Evolutionary conservation across 129 eudicot genomes (phyloP), one percentile per base, ranked within the genome.

Genomic region (Flaveria robusta): DNA sequence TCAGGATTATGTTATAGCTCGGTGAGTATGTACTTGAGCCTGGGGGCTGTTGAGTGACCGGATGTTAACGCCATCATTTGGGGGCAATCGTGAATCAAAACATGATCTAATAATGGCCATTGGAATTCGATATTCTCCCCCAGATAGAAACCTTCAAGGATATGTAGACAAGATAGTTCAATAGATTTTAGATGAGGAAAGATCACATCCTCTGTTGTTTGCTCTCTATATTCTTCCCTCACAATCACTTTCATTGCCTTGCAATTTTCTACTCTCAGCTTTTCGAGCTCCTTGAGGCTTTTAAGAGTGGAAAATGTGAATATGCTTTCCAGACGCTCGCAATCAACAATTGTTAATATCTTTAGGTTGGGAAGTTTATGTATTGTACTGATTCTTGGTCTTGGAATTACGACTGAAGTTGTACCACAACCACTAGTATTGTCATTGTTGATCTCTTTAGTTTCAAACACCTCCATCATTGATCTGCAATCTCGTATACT

Each of bases 261-360:
- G 24, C 63, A 55, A 7, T 20, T 8, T 9, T 3, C 4, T 55
- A 55, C 7, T 3, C 0, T 0, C 14, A 55, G 8, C 29, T 19
- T 0, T 55, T 55, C 63, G 5, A 55, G 26, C 9, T 55, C 22
- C 27, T 55, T 55, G 63, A 55, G 63, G 63, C 63, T 55, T 55
- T 55, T 12, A 55, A 55, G 63, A 7, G 63, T 55, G 63, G 63
- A 55, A 55, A 55, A 55, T 20, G 29, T 55, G 63, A 55, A 55
- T 55, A 55, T 9, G 63, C 22, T 19, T 55, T 55, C 63, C 63
- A 46, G 5, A 46, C 4, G 51, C n/a, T 46, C 51, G 3, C 51
- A 46, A 46, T 1, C 15, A 46, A 0, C 16, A 10, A 46, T 46
- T 12, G 4, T 46, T 12, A 46, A 46, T 2, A 46, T 11, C 51